Evolutionary conservation across 1,284 basidiomycete genomes (phyloP), one percentile per base, ranked within the genome.

Genomic region (Cryptococcus depauperatus): DNA sequence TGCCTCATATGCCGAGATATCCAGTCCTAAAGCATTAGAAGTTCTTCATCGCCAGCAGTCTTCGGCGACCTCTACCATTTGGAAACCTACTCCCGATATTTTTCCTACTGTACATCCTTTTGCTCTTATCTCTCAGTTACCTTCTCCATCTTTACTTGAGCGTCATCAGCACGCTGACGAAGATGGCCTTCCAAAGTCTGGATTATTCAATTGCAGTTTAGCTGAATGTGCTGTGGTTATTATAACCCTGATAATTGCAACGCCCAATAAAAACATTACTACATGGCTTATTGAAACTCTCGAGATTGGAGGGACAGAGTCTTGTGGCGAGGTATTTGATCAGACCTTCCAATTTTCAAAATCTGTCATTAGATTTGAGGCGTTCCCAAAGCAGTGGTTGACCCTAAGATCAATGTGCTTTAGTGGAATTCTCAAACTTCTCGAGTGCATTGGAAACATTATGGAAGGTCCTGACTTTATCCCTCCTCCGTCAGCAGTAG

Each of bases 41-140:
- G 79, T 82, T 0, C 77, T 96, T 35, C 82, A 86, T 58, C 79
- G 79, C 28, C 79, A 79, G 35, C 78, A 79, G 35, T 76, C 81
- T 0, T 74, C 77, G 1, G 75, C 80, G 0, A 80, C 83, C 3
- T 55, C 59, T 0, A 44, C 47, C 4, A 73, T 77, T 21, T 80
- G 82, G 38, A 73, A 81, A 23, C 62, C 76, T 3, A 69, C 81
- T 3, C 90, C 91, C 1, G 81, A 89, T 44, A 83, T 87, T 2
- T 96, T 96, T 71, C 93, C 92, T 0, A 83, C 89, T 48, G 84
- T 89, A 1, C 91, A 96, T 63, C 93, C 92, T 0, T 92, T 96
- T 69, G 83, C 89, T 1, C 76, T 96, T 3, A 66, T 91, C 9
- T 76, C 86, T 0, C 77, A 80, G 34, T 80, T 45, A 78, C 87